Evolutionary conservation across 2,329 filamentous ascomycete species (phyloP), one percentile per base, ranked within the genome.

Genomic region (Ophiostoma triangulosporum): DNA sequence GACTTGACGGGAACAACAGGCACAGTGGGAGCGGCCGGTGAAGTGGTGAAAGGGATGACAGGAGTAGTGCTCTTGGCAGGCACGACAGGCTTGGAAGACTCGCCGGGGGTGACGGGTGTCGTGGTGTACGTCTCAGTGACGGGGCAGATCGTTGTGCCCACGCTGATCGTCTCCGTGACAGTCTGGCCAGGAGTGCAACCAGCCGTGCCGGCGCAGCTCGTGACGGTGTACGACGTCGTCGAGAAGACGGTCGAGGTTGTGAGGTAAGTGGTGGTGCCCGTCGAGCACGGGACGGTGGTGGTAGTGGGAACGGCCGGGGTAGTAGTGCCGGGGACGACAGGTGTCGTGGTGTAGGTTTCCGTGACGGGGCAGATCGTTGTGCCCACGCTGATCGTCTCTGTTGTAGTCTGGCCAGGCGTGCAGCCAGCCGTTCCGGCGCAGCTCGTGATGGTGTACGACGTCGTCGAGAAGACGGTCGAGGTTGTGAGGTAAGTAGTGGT

Each of bases 81-180:
- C n/a, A 22, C 46, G 4, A 33, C 20, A 8, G 48, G 14, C 8
- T 31, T 35, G 17, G 17, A 24, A 9, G 45, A 14, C n/a, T 22
- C 17, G 20, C n/a, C 31, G 6, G 48, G 20, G 17, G 15, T 20
- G 20, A 24, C 20, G 9, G 26, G 24, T 2, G 43, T 29, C 14
- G 53, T 24, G 5, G 40, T 46, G 40, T 46, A 46, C 6, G 40
- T 46, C 40, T 46, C 40, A 6, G 40, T 46, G 40, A 72, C 64
- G 12, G 70, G 70, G 64, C 69, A 71, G 54, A 71, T 62, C 6
- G 70, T 73, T 32, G 70, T 51, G 7, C 70, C 52, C n/a, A 62
- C 46, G 49, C 64, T 59, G 50, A 64, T 57, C 29, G 61, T 62
- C 60, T 63, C 56, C 6, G 60, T 61, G 29, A 60, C 63, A 9